Evolutionary conservation across 108 stramenopile genomes (phyloP), one percentile per base, ranked within the genome.

Genomic region (Nannochloropsis oceanica): DNA sequence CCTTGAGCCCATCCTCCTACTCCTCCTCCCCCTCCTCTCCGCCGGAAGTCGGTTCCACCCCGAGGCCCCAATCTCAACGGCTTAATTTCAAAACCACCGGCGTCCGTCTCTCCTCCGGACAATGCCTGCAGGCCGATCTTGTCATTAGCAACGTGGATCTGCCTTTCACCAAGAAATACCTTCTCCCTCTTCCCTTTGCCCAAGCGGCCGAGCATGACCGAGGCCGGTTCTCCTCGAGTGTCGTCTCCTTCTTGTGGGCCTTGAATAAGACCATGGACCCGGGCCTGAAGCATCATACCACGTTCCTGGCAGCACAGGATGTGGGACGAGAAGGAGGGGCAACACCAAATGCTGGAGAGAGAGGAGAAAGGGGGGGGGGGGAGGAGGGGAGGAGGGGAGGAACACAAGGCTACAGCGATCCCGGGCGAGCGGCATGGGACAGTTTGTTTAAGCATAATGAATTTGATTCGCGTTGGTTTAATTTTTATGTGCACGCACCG

Each of bases 171-270:
- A 93, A 93, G 43, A 83, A 93, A 84, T 90, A 90, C 22, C 92
- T 95, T 2, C 25, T 95, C n/a, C 79, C 88, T 14, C 88, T 0
- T 8, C 59, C 25, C 82, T 20, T 18, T n/a, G n/a, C 43, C 43
- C 50, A 44, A 27, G 8, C 46, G 27, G 14, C 12, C 11, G 44
- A 84, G 26, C 26, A 59, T 25, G 13, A 25, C 46, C 22, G 8
- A 14, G 14, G 26, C 11, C 12, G 50, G 27, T 90, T 84, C 85
- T 89, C 88, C 13, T 84, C 88, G 11, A 84, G 86, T 46, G 86
- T 86, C 18, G 91, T 97, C 91, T 93, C 95, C 27, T 96, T 97
- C 84, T 94, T 95, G 89, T 95, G 95, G 94, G 95, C 94, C 20
- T 50, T 94, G 25, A 87, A 92, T 79, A 88, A 82, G 50, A 26